Base-by-base conservation (phyloP, 352 stramenopile genomes). In the Globisporangium irregulare region DNA sequence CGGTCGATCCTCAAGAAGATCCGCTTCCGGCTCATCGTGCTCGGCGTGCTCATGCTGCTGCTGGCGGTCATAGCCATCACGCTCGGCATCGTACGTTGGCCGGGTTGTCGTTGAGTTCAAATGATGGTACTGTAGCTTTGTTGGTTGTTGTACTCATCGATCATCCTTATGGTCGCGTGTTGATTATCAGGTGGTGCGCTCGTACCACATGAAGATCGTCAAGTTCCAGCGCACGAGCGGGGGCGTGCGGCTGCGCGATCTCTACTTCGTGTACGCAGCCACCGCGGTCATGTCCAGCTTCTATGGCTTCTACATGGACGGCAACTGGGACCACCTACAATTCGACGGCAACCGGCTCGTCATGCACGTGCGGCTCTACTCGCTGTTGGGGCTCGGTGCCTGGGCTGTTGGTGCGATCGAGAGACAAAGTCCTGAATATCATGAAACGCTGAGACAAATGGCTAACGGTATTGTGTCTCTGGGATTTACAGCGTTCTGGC, bases 1-100 rank as follows among this genome's bases (percentile, higher is more conserved):
- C 77, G 74, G 14, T 82, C 76, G 9, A 89, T 92, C 24, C 76
- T 94, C 27, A 84, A 85, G 62, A 92, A 85, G 59, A 92, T 94
- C 62, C 83, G 82, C 22, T 80, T 83, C 38, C 84, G 86, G 20
- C 64, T 91, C 27, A 55, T 91, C 43, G 77, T 86, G 41, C 69
- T 91, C 5, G 80, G 78, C 46, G 73, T 87, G 46, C 67, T 92
- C 62, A 84, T 87, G 62, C 69, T 76, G 0, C 61, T 88, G 22
- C 63, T 89, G 2, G 73, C 81, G 38, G 9, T 89, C 20, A 66
- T 81, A 6, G 62, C 81, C 9, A 72, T 90, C 38, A 70, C 76
- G 2, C 74, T 94, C 34, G 84, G 82, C 54, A 71, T 72, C 27
- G 86, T 92, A 78, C 24, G 79, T 70, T 10, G 9, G 0, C 54